These are phyloP conservation scores for Mycena rebaudengoi DNA, from an alignment of 768 basidiomycete species.

Conservation along the genomic window DNA sequence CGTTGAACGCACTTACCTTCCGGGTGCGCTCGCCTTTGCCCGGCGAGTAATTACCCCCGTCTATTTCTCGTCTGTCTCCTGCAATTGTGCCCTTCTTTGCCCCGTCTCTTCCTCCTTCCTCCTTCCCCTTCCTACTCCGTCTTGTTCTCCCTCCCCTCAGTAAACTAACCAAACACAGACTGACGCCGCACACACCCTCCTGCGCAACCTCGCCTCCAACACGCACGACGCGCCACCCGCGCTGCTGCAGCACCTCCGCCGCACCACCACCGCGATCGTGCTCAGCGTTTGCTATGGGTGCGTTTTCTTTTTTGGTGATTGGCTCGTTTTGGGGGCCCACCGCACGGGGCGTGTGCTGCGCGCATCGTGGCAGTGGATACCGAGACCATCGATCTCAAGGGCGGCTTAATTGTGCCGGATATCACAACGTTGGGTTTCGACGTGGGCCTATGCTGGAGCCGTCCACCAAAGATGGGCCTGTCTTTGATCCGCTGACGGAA, in stretches of 20 bases:
- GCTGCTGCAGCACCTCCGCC: slow-evolving; percentile 3
- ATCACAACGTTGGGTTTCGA: slow-evolving; percentile 69
- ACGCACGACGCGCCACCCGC: not conserved
- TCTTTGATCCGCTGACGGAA: slow-evolving; percentile 57
- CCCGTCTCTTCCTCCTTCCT: too few relatives aligned
- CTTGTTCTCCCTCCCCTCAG: too few relatives aligned
- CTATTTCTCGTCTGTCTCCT: too few relatives aligned
- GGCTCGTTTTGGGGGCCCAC: too few relatives aligned
- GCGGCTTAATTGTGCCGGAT: slow-evolving; percentile 70
- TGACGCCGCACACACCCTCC: slow-evolving; percentile 39
- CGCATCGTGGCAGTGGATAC: not conserved
- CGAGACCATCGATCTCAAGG: slow-evolving; percentile 61
- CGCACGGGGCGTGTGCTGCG: not conserved
- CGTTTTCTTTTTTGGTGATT: too few relatives aligned
- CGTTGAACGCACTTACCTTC: too few relatives aligned
- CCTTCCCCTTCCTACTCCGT: too few relatives aligned
- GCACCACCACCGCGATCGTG: slow-evolving; percentile 20
- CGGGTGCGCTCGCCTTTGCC: too few relatives aligned
- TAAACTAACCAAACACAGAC: too few relatives aligned
- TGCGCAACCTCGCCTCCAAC: slow-evolving; percentile 39
- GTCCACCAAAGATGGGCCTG: slow-evolving; percentile 72
- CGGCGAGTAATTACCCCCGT: too few relatives aligned
- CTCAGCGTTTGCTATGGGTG: slow-evolving; percentile 25
- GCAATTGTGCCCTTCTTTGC: too few relatives aligned
- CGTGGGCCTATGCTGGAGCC: slow-evolving; percentile 69